These are phyloP conservation scores for Colletotrichum orchidophilum DNA, from an alignment of 2,329 filamentous ascomycete species.

Conservation along the genomic window DNA sequence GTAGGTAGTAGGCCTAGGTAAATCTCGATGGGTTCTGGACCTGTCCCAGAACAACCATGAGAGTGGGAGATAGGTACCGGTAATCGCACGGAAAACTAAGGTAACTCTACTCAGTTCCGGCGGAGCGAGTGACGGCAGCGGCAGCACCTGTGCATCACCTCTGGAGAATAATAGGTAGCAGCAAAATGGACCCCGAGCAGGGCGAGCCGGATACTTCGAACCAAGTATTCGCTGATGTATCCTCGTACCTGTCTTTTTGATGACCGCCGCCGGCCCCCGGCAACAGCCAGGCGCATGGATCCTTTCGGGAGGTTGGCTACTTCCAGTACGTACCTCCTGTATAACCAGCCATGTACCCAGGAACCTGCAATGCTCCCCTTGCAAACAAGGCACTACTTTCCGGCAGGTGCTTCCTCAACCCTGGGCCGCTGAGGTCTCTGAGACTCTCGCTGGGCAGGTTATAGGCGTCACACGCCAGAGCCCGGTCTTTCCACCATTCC, in stretches of 20 bases:
- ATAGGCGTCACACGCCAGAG: conserved; percentile 26
- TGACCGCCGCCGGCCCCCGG: neutral
- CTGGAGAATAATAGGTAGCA: neutral
- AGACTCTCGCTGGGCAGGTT: conserved; percentile 18
- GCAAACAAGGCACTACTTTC: conserved; percentile 20
- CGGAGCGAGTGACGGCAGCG: conserved; percentile 1
- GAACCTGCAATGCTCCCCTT: neutral
- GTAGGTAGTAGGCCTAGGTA: neutral
- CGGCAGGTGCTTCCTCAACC: conserved; percentile 19
- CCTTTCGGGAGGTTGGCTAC: neutral
- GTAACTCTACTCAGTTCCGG: neutral
- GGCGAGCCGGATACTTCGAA: neutral
- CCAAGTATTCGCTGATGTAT: neutral
- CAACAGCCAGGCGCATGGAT: neutral
- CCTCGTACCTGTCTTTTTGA: conserved; percentile 1
- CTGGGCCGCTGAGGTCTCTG: conserved; percentile 17
- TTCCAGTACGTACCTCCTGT: neutral
- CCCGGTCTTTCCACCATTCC: conserved; percentile 7
- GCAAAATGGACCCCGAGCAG: neutral
- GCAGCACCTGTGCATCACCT: conserved; percentile 19
- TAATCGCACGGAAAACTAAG: neutral
- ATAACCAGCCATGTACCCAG: neutral
- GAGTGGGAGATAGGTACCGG: neutral
- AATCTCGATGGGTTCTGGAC: neutral
- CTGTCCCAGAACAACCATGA: neutral